A percentile compares a stretch with the other conserved stretches of the same genome.
Conservation (phyloP, 768 basidiomycete genomes). For the Hygrophorus pudorinus region DNA sequence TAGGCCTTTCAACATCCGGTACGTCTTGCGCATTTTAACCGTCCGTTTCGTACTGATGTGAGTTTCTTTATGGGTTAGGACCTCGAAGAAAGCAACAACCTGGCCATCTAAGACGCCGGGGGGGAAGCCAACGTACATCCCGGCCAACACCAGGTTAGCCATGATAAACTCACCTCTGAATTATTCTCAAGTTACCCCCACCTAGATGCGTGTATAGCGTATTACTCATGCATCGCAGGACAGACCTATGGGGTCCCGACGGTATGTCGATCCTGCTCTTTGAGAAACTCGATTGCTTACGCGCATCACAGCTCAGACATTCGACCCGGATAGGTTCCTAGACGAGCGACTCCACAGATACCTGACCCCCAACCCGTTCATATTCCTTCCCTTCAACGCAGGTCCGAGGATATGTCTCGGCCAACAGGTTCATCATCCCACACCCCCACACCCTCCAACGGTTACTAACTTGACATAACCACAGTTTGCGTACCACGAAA, state of each 20-base stretch:
- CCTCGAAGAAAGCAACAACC: constrained; percentile 15
- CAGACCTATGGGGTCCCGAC: constrained; percentile 60
- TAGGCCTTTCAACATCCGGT: constrained; percentile 23
- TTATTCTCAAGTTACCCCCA: background rate
- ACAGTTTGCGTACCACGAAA: constrained; percentile 59
- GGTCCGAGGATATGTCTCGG: constrained; percentile 43
- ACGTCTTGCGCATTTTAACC: constrained; percentile 16
- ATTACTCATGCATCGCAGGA: constrained; percentile 50
- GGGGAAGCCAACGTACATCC: constrained; percentile 29
- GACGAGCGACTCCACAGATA: constrained; percentile 51
- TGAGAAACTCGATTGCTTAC: background rate
- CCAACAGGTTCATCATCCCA: constrained; percentile 27
- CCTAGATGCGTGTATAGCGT: constrained; percentile 36
- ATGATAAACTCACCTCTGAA: background rate
- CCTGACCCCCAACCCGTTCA: constrained; percentile 45
- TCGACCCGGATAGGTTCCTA: constrained; percentile 62
- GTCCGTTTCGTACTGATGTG: background rate
- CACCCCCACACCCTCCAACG: background rate
- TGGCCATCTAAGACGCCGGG: constrained; percentile 21
- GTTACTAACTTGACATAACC: background rate
- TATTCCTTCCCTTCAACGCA: constrained; percentile 45
- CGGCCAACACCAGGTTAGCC: constrained; percentile 23
- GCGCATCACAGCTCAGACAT: constrained; percentile 32
- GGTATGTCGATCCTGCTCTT: constrained; percentile 23
- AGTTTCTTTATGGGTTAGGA: constrained; percentile 7